Evolutionary conservation across 202 grass and related monocot genomes (phyloP), one percentile per base, ranked within the genome.

Genomic region (Brachypodium distachyon): DNA sequence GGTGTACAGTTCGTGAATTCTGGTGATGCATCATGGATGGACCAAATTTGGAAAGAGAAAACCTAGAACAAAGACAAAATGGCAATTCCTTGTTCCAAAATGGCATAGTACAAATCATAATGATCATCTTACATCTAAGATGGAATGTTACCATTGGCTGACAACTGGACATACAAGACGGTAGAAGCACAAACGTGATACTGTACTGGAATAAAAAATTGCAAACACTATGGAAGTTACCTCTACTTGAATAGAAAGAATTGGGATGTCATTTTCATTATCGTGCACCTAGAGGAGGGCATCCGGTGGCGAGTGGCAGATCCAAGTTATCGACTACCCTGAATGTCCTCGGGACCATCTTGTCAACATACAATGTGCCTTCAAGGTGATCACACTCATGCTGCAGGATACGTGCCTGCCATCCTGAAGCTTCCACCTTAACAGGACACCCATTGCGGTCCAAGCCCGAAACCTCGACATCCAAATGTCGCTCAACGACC

Each of bases 301-400:
- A 92, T 65, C 91, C 91, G 52, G 27, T 47, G 8, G 96, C 82
- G 58, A 98, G 83, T 1, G 91, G 96, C 56, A 95, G 64, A 77
- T 87, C 81, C 74, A 99, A 74, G 48, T 99, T 99, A 61, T 99
- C 85, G 72, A 92, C 87, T 42, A 66, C 79, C 74, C 87, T 92
- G 65, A 99, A 95, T 79, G 96, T 95, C 67, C 81, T 95, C 4
- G 89, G 87, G 19, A 93, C 53, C 89, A 99, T 99, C 74, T 93
- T 99, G 60, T 99, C 92, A 76, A 99, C 92, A 78, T 95, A 99
- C 11, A 99, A 57, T 10, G 77, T 93, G 67, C 96, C 96, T 53
- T 99, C 89, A 25, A 95, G 92, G 79, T 99, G 96, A 87, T 99
- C 92, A 27, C 89, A 95, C 79, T 99, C 96, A 3, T 99, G 96